Percentiles rank a stretch among this genome's conserved stretches.
phyloP scores from a whole-genome alignment of 140 eudicot genomes.

The Cichorium intybus region DNA sequence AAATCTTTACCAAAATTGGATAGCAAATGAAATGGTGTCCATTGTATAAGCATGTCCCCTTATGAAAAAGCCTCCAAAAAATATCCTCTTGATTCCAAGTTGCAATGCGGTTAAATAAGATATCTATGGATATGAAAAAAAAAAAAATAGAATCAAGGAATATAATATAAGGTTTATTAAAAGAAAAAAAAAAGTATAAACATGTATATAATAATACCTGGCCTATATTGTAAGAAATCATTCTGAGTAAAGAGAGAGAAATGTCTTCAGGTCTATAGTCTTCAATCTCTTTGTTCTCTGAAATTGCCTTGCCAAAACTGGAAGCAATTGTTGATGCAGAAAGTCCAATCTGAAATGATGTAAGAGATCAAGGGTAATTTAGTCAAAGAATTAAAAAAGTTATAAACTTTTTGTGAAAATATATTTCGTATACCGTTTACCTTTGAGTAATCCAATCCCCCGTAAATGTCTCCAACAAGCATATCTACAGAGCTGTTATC shows the following conservation, averaged over 20 bases:
- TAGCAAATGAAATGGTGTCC: conserved; percentile 98
- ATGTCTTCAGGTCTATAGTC: conserved; percentile 97
- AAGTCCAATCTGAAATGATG: conserved; percentile 72
- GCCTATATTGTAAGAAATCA: conserved; percentile 97
- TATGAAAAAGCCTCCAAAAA: conserved; percentile 96
- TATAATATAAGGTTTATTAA: too few relatives aligned
- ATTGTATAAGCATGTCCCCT: conserved; percentile 98
- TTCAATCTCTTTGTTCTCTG: conserved; percentile 84
- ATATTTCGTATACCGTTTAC: conserved; percentile 23
- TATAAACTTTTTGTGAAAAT: not conserved
- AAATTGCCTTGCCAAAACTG: conserved; percentile 95
- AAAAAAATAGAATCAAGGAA: too few relatives aligned
- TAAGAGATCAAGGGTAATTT: not conserved
- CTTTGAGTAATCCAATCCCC: conserved; percentile 97
- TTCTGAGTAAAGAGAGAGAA: conserved; percentile 86
- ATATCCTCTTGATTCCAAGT: conserved; percentile 90
- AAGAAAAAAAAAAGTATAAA: not conserved
- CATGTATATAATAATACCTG: too few relatives aligned
- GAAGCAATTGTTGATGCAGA: conserved; percentile 99
- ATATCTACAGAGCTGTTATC: conserved; percentile 88
- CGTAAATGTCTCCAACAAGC: conserved; percentile 97
- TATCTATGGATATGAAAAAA: conserved; percentile 59
- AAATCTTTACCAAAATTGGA: conserved; percentile 71
- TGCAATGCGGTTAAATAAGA: conserved; percentile 90
- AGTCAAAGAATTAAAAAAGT: not conserved